Conservation (phyloP, 345 rosid genomes). For the Ricinus communis region DNA sequence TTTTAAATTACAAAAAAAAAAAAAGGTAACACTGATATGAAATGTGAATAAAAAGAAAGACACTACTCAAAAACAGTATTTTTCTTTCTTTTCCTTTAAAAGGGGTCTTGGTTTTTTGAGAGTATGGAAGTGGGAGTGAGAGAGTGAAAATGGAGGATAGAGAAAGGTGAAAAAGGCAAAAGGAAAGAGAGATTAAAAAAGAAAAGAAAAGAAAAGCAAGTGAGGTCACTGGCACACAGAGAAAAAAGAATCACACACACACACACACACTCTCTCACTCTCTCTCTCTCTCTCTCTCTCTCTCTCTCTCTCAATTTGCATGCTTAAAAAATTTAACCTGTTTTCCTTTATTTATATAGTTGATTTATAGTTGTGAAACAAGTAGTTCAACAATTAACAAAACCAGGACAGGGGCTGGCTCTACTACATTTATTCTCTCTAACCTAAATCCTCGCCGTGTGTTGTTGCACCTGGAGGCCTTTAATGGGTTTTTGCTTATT, state of each 20-base stretch:
- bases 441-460: constrained; percentile 19
- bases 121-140: not conserved
- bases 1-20: not conserved
- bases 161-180: not conserved
- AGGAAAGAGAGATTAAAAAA: constrained; percentile 6
- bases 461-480: too few relatives aligned
- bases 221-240: constrained; percentile 1
- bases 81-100: too few relatives aligned
- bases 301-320: too few relatives aligned
- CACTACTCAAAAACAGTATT: not conserved
- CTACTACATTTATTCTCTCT: constrained; percentile 27
- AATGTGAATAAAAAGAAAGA: not conserved
- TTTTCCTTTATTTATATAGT: not conserved
- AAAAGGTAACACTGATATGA: constrained; percentile 12
- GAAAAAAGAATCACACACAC: constrained; percentile 7
- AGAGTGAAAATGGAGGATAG: constrained; percentile 1
- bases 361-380: too few relatives aligned
- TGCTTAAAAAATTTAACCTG: not conserved
- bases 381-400: too few relatives aligned
- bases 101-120: not conserved
- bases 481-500: not conserved
- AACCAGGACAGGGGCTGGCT: too few relatives aligned
- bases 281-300: too few relatives aligned
- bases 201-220: constrained; percentile 1
- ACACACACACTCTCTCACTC: not conserved